A percentile compares a stretch with the other conserved stretches of the same genome.
Conservation (phyloP, 2,329 filamentous ascomycete species). For the Cladosporium sp. region DNA sequence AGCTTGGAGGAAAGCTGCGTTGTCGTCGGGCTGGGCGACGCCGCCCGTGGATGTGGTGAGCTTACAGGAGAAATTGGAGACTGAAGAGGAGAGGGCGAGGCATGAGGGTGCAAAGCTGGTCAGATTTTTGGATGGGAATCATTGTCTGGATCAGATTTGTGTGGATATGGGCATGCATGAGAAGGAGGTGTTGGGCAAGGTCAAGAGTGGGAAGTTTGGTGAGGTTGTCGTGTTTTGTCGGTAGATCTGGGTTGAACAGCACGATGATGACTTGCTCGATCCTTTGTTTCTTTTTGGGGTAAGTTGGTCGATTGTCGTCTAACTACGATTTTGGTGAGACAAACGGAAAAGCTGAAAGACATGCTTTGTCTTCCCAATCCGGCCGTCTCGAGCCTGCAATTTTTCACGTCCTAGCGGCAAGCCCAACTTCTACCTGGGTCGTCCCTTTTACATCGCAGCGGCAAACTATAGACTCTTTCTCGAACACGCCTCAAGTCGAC, state of each 20-base stretch:
- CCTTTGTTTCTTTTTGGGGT: background rate
- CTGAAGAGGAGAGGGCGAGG: slow-evolving; percentile 24
- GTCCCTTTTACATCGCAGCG: background rate
- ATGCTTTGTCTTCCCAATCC: background rate
- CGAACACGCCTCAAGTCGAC: background rate
- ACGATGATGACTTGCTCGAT: background rate
- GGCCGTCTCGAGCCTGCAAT: background rate
- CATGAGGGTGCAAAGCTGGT: slow-evolving; percentile 54
- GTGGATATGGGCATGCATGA: slow-evolving; percentile 72
- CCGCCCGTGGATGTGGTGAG: slow-evolving; percentile 34
- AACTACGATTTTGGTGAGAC: background rate
- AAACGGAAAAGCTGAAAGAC: background rate
- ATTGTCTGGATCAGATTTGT: slow-evolving; percentile 80
- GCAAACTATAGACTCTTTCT: background rate
- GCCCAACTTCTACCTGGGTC: background rate
- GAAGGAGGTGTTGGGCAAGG: slow-evolving; percentile 66
- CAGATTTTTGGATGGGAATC: slow-evolving; percentile 70
- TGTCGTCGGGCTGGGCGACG: slow-evolving; percentile 33
- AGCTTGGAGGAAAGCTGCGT: slow-evolving; percentile 38
- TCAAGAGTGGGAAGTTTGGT: slow-evolving; percentile 53
- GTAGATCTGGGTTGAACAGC: background rate
- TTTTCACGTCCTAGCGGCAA: background rate
- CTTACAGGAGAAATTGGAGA: slow-evolving; percentile 25
- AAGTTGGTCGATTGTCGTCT: background rate
- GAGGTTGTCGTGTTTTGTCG: slow-evolving; percentile 34